phyloP scores from a whole-genome alignment of 495 filamentous ascomycete species.

The Aspergillus olivimuriae region DNA sequence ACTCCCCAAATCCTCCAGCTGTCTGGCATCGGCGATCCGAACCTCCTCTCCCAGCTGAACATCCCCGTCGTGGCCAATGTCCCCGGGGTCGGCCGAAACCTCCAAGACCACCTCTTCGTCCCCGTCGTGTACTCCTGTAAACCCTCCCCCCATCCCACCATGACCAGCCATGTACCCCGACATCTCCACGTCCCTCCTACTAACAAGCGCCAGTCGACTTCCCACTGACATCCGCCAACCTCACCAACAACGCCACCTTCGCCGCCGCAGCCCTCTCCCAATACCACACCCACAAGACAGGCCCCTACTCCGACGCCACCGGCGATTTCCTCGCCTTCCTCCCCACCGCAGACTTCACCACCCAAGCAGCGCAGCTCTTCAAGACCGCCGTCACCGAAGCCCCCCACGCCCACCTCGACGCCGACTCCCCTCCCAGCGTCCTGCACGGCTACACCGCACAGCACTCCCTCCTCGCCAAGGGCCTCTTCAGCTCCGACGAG shows the following conservation, averaged over 20 bases:
- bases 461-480: background rate
- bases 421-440: background rate
- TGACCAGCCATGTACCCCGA: too few species aligned
- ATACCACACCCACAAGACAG: background rate
- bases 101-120: conserved; percentile 1
- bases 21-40: conserved; percentile 1
- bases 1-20: conserved; percentile 1
- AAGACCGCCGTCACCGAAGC: background rate
- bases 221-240: conserved; percentile 1
- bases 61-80: conserved; percentile 1
- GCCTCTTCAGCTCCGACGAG: background rate
- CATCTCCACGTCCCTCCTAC: background rate
- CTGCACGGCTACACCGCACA: background rate
- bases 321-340: conserved; percentile 5
- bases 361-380: background rate
- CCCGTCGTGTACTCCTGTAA: conserved; percentile 1
- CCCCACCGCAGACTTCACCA: background rate
- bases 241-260: conserved; percentile 1
- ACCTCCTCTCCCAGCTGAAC: background rate
- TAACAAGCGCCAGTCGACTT: background rate
- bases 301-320: conserved; percentile 5
- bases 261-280: background rate
- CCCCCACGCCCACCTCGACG: background rate
- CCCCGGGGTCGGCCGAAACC: conserved; percentile 1
- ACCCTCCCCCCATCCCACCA: too few species aligned